Evolutionary conservation across 345 rosid species (phyloP).

Genomic region (Hibiscus trionum): DNA sequence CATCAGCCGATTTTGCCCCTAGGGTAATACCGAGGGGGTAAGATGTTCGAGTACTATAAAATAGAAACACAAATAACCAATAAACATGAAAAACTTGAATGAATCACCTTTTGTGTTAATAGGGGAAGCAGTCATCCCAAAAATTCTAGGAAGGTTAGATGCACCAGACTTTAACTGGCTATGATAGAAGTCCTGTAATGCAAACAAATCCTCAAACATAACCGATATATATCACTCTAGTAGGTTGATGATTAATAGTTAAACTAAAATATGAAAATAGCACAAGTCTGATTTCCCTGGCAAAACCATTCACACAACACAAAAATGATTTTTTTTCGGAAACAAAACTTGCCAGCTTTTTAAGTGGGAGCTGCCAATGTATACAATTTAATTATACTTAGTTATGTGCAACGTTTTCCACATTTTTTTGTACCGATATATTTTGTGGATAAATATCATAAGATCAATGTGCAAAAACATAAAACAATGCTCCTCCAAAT

Average conservation of each 20-base stretch:
- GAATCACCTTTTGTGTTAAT: constrained; percentile 68
- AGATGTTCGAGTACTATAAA: background rate
- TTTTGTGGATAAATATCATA: background rate
- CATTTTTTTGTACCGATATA: background rate
- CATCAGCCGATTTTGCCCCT: constrained; percentile 35
- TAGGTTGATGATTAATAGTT: background rate
- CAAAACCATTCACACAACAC: no score
- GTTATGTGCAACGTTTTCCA: background rate
- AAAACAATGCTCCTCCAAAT: background rate
- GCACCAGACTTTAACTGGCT: constrained; percentile 23
- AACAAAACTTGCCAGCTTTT: background rate
- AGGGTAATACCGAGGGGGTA: constrained; percentile 6
- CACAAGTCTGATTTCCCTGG: no score
- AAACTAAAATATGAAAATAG: background rate
- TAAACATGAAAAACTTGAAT: constrained; percentile 5
- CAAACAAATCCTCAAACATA: background rate
- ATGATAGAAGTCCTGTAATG: constrained; percentile 77
- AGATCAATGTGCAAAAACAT: background rate
- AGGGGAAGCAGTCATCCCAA: constrained; percentile 94
- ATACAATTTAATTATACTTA: background rate
- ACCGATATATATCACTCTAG: background rate
- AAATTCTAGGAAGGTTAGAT: constrained; percentile 55
- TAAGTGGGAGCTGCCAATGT: background rate
- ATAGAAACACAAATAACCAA: constrained; percentile 1
- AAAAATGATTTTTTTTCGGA: no score